These are phyloP conservation scores for Rubroboletus pulcherrimus DNA, from an alignment of 768 basidiomycete species.

Conservation along the genomic window DNA sequence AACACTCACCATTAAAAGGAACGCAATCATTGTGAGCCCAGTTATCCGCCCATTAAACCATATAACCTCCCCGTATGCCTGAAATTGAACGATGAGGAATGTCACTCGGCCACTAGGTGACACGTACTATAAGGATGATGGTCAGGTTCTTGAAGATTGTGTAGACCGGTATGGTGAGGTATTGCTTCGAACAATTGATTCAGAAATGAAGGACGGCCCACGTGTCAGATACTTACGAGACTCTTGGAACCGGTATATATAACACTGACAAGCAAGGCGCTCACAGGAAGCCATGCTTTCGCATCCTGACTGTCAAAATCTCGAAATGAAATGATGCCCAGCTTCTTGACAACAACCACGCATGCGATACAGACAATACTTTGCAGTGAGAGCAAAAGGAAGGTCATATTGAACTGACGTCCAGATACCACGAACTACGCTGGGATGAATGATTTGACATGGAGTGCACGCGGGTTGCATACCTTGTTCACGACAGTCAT, in stretches of 20 bases:
- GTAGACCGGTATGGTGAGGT: conserved; percentile 93
- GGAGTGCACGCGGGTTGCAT: conserved; percentile 7
- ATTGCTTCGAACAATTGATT: conserved; percentile 62
- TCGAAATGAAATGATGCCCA: conserved; percentile 80
- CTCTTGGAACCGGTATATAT: conserved; percentile 99
- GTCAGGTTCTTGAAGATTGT: conserved; percentile 99
- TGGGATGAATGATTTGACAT: background rate
- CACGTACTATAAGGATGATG: conserved; percentile 92
- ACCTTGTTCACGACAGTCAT: conserved; percentile 99
- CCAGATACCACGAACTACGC: conserved; percentile 92
- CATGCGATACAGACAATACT: conserved; percentile 81
- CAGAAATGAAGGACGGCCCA: background rate
- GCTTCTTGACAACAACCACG: conserved; percentile 68
- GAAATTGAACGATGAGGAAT: background rate
- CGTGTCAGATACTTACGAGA: conserved; percentile 57
- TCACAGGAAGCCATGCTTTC: conserved; percentile 93
- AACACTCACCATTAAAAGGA: conserved; percentile 79
- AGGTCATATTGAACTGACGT: conserved; percentile 92
- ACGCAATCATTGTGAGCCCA: conserved; percentile 81
- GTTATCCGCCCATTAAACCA: conserved; percentile 95
- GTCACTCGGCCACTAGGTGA: background rate
- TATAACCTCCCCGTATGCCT: conserved; percentile 97
- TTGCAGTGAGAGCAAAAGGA: conserved; percentile 88
- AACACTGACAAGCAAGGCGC: conserved; percentile 84
- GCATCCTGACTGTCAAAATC: conserved; percentile 81